These are phyloP conservation scores for Ampelocalamus luodianensis DNA, from an alignment of 176 grass and related monocot species.

Conservation along the genomic window DNA sequence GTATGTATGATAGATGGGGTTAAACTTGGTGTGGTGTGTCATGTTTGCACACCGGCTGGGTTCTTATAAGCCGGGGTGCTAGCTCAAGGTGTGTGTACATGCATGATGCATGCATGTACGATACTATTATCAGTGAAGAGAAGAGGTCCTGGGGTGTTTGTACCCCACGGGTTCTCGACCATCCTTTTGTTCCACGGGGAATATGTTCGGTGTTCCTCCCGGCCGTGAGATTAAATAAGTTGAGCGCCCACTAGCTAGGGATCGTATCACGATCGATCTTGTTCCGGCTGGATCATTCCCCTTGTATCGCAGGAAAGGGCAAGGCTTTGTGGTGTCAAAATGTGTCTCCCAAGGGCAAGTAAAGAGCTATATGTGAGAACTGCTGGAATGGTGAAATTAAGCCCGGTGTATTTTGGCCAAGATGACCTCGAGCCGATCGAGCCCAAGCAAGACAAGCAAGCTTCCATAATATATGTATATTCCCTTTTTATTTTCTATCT, in stretches of 20 bases:
- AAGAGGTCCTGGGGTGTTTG: slow-evolving; percentile 22
- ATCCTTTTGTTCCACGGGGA: slow-evolving; percentile 40
- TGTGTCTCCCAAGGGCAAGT: slow-evolving; percentile 34
- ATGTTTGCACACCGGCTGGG: not conserved
- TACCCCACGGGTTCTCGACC: slow-evolving; percentile 43
- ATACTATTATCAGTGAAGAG: not conserved
- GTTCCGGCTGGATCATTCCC: slow-evolving; percentile 30
- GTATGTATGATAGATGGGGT: not conserved
- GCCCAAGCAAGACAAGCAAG: too few relatives aligned
- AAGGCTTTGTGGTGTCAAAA: slow-evolving; percentile 1
- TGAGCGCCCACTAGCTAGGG: slow-evolving; percentile 32
- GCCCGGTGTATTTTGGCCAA: not conserved
- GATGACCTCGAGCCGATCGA: too few relatives aligned
- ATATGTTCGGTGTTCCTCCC: slow-evolving; percentile 38
- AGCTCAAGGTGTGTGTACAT: not conserved
- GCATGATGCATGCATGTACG: not conserved
- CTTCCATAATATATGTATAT: too few relatives aligned
- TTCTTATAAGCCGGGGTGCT: slow-evolving; percentile 45
- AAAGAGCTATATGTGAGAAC: not conserved
- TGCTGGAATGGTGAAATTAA: not conserved
- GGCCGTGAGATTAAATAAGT: slow-evolving; percentile 37
- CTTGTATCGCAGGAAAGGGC: not conserved
- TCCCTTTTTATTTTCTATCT: too few relatives aligned
- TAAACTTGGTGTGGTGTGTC: slow-evolving; percentile 35
- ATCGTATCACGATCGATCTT: slow-evolving; percentile 50